phyloP scores from a whole-genome alignment of 225 moss, liverwort and hornwort species.

The Rhytidiadelphus loreus region DNA sequence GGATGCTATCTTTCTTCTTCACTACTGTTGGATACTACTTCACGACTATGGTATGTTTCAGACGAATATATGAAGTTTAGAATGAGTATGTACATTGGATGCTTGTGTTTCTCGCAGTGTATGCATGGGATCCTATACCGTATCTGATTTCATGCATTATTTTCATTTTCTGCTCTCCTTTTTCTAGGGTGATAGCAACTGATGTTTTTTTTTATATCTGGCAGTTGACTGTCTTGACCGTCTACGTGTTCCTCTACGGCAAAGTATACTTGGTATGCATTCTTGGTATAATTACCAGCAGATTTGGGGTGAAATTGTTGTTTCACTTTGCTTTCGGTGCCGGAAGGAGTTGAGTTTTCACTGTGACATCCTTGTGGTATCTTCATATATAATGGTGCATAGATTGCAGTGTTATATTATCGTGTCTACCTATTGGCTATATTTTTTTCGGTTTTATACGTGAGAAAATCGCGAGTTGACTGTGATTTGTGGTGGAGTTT shows the following conservation, averaged over 20 bases:
- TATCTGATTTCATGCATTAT: background rate
- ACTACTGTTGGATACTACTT: constrained; percentile 64
- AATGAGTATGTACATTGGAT: background rate
- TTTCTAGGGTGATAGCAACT: background rate
- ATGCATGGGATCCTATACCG: background rate
- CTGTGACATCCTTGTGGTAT: background rate
- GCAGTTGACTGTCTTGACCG: constrained; percentile 59
- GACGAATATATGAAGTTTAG: background rate
- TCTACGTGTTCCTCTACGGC: constrained; percentile 59
- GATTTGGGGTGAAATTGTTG: background rate
- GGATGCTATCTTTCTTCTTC: constrained; percentile 60
- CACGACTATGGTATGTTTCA: constrained; percentile 44
- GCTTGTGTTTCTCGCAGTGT: background rate
- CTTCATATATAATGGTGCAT: background rate
- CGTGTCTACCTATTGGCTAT: background rate
- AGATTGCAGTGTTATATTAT: background rate
- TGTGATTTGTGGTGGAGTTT: background rate
- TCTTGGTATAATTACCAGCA: background rate
- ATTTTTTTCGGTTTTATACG: background rate
- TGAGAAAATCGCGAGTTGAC: background rate
- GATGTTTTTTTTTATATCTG: background rate
- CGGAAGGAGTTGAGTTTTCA: background rate
- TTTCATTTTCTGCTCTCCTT: background rate
- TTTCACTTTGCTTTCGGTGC: background rate
- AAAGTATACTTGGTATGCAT: constrained; percentile 56